Conservation (phyloP, 2,329 filamentous ascomycete genomes). For the Cladosporium halotolerans region DNA sequence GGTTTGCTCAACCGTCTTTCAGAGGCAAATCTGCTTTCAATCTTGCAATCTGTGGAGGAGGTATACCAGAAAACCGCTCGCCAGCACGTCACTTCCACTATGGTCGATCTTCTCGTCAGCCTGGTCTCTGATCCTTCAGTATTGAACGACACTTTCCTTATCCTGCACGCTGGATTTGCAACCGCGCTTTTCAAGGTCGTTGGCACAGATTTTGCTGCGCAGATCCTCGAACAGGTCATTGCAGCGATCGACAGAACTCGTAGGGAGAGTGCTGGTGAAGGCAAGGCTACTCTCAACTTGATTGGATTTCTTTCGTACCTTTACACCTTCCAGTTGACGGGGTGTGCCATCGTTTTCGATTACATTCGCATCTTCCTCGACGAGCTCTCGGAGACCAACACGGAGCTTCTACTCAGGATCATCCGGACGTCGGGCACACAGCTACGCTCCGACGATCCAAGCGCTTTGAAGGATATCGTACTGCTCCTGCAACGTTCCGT, state of each 20-base stretch:
- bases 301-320: conserved; percentile 77
- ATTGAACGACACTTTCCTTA: conserved; percentile 81
- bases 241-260: conserved; percentile 59
- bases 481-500: conserved; percentile 68
- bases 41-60: conserved; percentile 73
- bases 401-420: conserved; percentile 78
- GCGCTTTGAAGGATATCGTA: conserved; percentile 82
- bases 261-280: conserved; percentile 28
- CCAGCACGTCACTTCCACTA: conserved; percentile 76
- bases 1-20: conserved; percentile 89
- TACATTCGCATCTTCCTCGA: conserved; percentile 73
- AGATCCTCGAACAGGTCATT: conserved; percentile 72
- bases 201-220: conserved; percentile 83
- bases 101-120: conserved; percentile 72
- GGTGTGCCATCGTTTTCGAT: conserved; percentile 79
- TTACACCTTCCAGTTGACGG: conserved; percentile 86
- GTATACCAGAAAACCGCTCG: conserved; percentile 78
- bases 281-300: conserved; percentile 67
- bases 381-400: conserved; percentile 75
- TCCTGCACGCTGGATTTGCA: conserved; percentile 83
- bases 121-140: conserved; percentile 72
- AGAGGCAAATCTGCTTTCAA: conserved; percentile 80
- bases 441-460: conserved; percentile 80
- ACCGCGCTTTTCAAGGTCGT: conserved; percentile 81
- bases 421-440: conserved; percentile 75